These are phyloP conservation scores for Kodamaea derodonti DNA, from an alignment of 1,139 yeast genomes.

Conservation along the genomic window DNA sequence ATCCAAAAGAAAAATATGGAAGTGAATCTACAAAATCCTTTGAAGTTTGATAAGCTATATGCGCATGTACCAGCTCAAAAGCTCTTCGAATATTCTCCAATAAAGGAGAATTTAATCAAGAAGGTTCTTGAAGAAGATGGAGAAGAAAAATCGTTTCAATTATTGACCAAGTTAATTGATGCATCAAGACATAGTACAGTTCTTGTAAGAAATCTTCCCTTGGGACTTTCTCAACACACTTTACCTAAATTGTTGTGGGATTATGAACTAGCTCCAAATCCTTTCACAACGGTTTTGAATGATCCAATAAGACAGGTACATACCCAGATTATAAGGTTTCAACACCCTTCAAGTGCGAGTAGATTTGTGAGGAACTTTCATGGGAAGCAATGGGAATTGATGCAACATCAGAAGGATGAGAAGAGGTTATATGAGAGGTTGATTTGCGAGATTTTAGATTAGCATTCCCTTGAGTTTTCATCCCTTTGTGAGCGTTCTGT, in stretches of 20 bases:
- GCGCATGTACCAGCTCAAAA: slow-evolving; percentile 9
- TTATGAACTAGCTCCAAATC: slow-evolving; percentile 27
- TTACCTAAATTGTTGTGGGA: slow-evolving; percentile 37
- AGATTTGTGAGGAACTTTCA: slow-evolving; percentile 55
- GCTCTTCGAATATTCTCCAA: slow-evolving; percentile 13
- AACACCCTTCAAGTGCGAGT: slow-evolving; percentile 43
- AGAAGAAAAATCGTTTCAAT: not conserved
- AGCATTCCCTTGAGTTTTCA: no score
- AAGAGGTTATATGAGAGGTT: slow-evolving; percentile 36
- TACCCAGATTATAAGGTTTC: slow-evolving; percentile 43
- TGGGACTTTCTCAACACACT: slow-evolving; percentile 32
- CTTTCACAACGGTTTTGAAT: slow-evolving; percentile 20
- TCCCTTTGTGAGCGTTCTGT: no score
- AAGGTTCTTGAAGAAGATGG: slow-evolving; percentile 6
- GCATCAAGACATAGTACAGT: slow-evolving; percentile 21
- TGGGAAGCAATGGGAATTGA: slow-evolving; percentile 41
- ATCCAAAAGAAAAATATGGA: slow-evolving; percentile 4
- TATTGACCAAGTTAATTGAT: slow-evolving; percentile 11
- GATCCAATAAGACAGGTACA: slow-evolving; percentile 29
- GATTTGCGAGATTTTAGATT: slow-evolving; percentile 35
- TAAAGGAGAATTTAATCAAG: slow-evolving; percentile 6
- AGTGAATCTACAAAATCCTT: slow-evolving; percentile 7
- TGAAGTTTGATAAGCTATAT: slow-evolving; percentile 4
- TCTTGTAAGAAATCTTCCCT: slow-evolving; percentile 38
- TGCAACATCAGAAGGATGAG: slow-evolving; percentile 20